Base-by-base conservation (phyloP, 192 early-diverging fungal species). In the Rhizophagus sp. region DNA sequence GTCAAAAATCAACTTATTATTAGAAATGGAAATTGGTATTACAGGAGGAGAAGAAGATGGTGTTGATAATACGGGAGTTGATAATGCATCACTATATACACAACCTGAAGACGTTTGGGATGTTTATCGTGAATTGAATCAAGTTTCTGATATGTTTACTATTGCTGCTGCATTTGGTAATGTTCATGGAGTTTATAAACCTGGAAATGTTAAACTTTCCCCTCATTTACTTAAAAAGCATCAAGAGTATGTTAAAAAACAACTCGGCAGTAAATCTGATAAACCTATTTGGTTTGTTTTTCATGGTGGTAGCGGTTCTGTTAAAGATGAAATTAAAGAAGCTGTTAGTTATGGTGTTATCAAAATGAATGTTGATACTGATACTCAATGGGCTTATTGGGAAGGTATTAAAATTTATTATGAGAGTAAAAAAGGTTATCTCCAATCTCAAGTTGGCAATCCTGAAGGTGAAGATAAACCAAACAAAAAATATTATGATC, bases 351-450 rank as follows among this genome's bases (percentile, higher is more conserved):
- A 90, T 85, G 95, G 97, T 83, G 96, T 97, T 36, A 90, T 98
- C 87, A 98, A 98, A 94, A 98, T 98, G 97, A 98, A 98, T 90
- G 95, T 98, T 85, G 97, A 98, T 84, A 98, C 97, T 71, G 97
- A 98, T 85, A 98, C 97, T 57, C 97, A 98, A 88, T 98, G 93
- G 93, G 96, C 96, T 36, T 98, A 97, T 90, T 95, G 95, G 88
- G 80, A 86, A 50, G 96, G 97, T 81, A 90, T 98, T 81, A 91
- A 90, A 79, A 88, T 94, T 83, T 98, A 94, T 84, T 94, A 96
- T 84, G 92, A 97, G 80, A 83, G 86, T 79, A 93, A 97, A 91
- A 94, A 96, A 89, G 93, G 82, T 62, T 95, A 97, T 84, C 90
- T 98, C 78, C 92, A 96, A 87, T 83, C 87, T 36, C 97, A 98